phyloP scores from a whole-genome alignment of 495 filamentous ascomycete genomes.

The Lichenothelia convexa region DNA sequence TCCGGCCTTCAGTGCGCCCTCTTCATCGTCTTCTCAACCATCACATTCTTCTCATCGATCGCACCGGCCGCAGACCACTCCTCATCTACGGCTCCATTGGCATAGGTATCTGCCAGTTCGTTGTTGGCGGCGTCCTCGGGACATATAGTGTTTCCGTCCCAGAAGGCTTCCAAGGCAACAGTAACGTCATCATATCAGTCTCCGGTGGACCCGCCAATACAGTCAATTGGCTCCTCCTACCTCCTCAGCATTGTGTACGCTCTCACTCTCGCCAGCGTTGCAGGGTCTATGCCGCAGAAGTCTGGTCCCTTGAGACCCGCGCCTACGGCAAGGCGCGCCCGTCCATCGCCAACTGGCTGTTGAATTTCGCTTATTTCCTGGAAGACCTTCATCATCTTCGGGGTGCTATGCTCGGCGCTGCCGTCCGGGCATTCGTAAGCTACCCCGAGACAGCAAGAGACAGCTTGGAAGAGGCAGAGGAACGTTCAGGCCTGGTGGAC shows the following conservation, averaged over 20 bases:
- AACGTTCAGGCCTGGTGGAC: slow-evolving; percentile 38
- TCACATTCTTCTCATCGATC: slow-evolving; percentile 52
- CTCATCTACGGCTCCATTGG: slow-evolving; percentile 50
- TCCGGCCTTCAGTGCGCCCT: slow-evolving; percentile 54
- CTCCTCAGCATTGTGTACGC: slow-evolving; percentile 63
- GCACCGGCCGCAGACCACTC: slow-evolving; percentile 50
- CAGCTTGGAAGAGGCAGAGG: slow-evolving; percentile 53
- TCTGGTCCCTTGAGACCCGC: slow-evolving; percentile 57
- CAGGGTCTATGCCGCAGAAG: slow-evolving; percentile 64
- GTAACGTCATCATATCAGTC: slow-evolving; percentile 46
- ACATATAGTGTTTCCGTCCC: slow-evolving; percentile 32
- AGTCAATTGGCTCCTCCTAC: slow-evolving; percentile 61
- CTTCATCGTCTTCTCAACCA: slow-evolving; percentile 48
- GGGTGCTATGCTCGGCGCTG: slow-evolving; percentile 46
- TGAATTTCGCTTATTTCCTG: slow-evolving; percentile 61
- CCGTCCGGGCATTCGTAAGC: slow-evolving; percentile 44
- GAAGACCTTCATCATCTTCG: slow-evolving; percentile 60
- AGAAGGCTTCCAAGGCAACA: slow-evolving; percentile 41
- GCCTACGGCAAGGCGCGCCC: slow-evolving; percentile 53
- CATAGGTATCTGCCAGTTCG: slow-evolving; percentile 54
- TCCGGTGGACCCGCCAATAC: slow-evolving; percentile 43
- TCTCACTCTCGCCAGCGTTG: slow-evolving; percentile 49
- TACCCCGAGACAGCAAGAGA: slow-evolving; percentile 58
- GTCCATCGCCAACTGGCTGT: slow-evolving; percentile 54
- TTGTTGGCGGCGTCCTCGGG: slow-evolving; percentile 38